Evolutionary conservation across 495 filamentous ascomycete species (phyloP), one percentile per base, ranked within the genome.

Genomic region (Geopyxis carbonaria): DNA sequence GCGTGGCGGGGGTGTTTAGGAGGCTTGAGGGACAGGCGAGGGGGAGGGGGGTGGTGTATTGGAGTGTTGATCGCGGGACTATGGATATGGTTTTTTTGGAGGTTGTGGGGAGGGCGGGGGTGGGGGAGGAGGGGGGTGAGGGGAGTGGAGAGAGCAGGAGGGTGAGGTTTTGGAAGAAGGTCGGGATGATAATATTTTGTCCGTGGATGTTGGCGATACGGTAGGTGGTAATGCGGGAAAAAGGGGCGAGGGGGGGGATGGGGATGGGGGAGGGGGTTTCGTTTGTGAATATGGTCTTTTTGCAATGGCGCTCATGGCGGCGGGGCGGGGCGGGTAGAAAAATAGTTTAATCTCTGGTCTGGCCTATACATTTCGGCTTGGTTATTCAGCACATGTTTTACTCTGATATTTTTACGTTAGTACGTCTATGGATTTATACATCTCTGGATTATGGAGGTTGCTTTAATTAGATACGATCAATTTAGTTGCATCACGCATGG

Each of bases 31-130:
- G 67, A 47, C 60, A 71, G 34, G 78, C 73, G 48, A 62, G 72
- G 20, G 56, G 55, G 13, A 51, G 87, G 31, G 77, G 79, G 0
- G 63, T 89, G 20, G 75, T 79, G 60, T 78, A 81, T 54, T 91
- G 79, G 7, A 28, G 35, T 31, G 22, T 28, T 7, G 34, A 34
- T 40, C 1, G 34, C 19, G 21, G 23, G 24, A 22, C 38, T 45
- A 38, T 91, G 42, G 84, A 91, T 58, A 78, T 89, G 61, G 81
- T 91, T 0, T 93, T 93, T 59, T 60, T 93, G 61, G 71, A 61
- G 27, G 83, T 91, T 45, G 80, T 89, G 0, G 71, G 72, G 13
- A 67, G 68, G 56, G 76, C 87, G 55, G 70, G 81, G 58, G 70
- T 91, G 2, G 58, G 66, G 38, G 84, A 91, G 59, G 82, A 87